Base-by-base conservation (phyloP, 176 grass and related monocot genomes). In the Paspalum notatum region DNA sequence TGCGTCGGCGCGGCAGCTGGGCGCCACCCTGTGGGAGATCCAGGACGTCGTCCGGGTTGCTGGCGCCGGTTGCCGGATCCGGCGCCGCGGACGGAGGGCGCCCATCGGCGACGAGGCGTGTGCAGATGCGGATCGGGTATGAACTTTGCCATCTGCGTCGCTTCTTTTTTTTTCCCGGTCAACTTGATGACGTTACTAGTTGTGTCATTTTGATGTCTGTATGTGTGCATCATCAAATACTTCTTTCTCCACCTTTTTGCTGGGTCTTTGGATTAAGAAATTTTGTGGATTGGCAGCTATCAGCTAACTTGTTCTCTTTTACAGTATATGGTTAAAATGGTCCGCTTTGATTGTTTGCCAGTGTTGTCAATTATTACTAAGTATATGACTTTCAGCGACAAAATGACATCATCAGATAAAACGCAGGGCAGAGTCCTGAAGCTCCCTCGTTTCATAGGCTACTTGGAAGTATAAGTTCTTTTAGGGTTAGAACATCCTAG, bases 11-110 rank as follows among this genome's bases (percentile, higher is more conserved):
- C 82, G 96, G 20, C 85, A 98, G 88, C 90, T 98, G 17, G 96
- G 96, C 49, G 96, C 96, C 32, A 94, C 85, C 15, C 82, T 98
- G 41, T 98, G 96, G 96, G 96, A 95, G 92, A 98, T 98, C 84
- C 96, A 95, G 75, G 87, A 89, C 48, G 72, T 82, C 57, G 15
- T 82, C 48, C 62, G 67, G 41, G 78, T 51, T 12, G 72, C 83
- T 12, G 66, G 87, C 58, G 59, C 74, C 7, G 82, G 78, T 12
- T 77, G 81, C 26, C 86, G 84, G 80, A 80, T 83, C 89, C 84
- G 96, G 20, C 85, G 81, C 15, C 81, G 87, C 44, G 62, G 81
- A 0, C 73, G 51, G 26, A 90, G 78, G 64, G 75, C 49, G 42
- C 0, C 76, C 50, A 43, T 80, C 27, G 85, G 0, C 71, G 51